Evolutionary conservation across 2,329 filamentous ascomycete species (phyloP), one percentile per base, ranked within the genome.

Genomic region (Fusarium nurragi): DNA sequence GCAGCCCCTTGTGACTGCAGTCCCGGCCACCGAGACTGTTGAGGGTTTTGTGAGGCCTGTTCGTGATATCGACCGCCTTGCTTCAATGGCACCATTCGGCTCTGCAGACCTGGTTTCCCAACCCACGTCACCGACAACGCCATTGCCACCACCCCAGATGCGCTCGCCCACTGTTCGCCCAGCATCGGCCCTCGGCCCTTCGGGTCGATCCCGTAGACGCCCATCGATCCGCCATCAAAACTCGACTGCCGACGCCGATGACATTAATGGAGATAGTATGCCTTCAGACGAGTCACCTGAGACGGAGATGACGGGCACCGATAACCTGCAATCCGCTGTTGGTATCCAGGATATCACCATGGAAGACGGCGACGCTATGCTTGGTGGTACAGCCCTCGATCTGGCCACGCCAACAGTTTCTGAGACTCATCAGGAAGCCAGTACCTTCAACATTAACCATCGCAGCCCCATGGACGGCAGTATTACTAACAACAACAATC

Each of bases 391-490:
- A 4, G 85, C 89, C 5, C 87, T 97, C 30, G 89, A 91, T 26
- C 79, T 97, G 60, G 87, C 89, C 4, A 90, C 92, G 9, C 90
- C 90, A 3, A 90, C 90, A 30, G 90, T 91, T 4, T 94, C 93
- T 0, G 93, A 95, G 71, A 87, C 89, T n/a, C 77, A 78, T 43
- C 91, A 93, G 70, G 92, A 96, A 69, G 87, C 91, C 13, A 93
- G 94, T 54, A 93, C 93, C 1, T 97, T 98, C 78, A 96, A 97
- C 78, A 96, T 97, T 71, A 93, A 92, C 8, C 94, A 97, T 76
- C 89, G 91, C 50, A 90, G 89, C 44, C 87, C 90, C 2, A 87
- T 95, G 32, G 93, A 97, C 73, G 93, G 92, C 46, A 97, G 92
- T 77, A 89, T 94, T 56, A 88, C 90, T 69, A 93, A 91, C 73